Evolutionary conservation across 2,329 filamentous ascomycete genomes (phyloP).

Genomic region (Graphilbum ipis-grandicollis): DNA sequence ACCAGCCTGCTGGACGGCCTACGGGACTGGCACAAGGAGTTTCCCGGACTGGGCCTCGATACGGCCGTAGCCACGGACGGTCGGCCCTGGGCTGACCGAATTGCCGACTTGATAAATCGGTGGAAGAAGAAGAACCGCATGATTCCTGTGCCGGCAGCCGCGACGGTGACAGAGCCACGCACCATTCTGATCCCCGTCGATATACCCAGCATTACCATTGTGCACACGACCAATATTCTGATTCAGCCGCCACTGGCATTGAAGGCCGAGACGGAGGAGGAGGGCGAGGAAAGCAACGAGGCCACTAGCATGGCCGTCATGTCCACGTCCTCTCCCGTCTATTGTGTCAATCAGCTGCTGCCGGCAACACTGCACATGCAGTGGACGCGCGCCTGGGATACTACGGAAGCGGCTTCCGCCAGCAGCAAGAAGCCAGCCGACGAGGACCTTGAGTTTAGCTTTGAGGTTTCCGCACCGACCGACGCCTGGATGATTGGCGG

Average conservation of each 20-base stretch:
- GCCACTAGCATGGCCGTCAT: too few species aligned
- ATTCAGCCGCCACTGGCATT: constrained; percentile 25
- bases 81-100: constrained; percentile 12
- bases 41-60: constrained; percentile 26
- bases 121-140: constrained; percentile 20
- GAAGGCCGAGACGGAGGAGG: too few species aligned
- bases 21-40: constrained; percentile 30
- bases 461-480: constrained; percentile 57
- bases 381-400: constrained; percentile 48
- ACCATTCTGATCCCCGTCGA: constrained; percentile 81
- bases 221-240: constrained; percentile 60
- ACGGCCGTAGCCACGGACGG: constrained; percentile 5
- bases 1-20: constrained; percentile 28
- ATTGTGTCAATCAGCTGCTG: constrained; percentile 47
- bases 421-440: constrained; percentile 4
- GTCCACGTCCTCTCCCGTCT: too few species aligned
- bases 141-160: constrained; percentile 14
- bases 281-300: too few species aligned
- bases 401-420: constrained; percentile 18
- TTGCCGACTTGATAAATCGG: constrained; percentile 18
- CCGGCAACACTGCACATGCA: constrained; percentile 42
- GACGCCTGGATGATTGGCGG: constrained; percentile 80
- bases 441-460: constrained; percentile 54
- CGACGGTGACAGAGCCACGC: constrained; percentile 24
- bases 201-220: constrained; percentile 63